Evolutionary conservation across 2,329 filamentous ascomycete genomes (phyloP), one percentile per base, ranked within the genome.

Genomic region (Fulvia fulva): DNA sequence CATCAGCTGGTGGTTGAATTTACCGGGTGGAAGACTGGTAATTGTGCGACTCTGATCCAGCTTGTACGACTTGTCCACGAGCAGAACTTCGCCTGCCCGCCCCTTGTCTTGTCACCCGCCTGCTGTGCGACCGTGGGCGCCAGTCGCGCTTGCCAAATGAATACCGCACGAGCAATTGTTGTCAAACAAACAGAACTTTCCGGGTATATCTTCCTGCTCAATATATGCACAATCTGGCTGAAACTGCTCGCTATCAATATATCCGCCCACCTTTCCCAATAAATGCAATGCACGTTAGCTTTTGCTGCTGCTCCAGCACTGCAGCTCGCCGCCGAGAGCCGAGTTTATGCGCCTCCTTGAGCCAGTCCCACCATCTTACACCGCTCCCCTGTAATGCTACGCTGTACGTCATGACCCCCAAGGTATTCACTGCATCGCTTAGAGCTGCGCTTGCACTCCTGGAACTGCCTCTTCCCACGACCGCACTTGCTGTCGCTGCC

Each of bases 391-490:
- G 22, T 16, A n/a, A 11, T n/a, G 11, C 43, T 23, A 30, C 37
- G 19, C 28, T 52, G 41, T 51, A 16, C 21, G 50, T 50, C 32
- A 51, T 51, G 50, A 51, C 51, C n/a, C n/a, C n/a, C 46, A 25
- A 43, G 26, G 26, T 32, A 50, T 32, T 26, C 47, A 50, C 47
- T 16, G 26, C 26, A 28, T 26, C 26, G 47, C 47, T 56, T 34
- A 57, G 12, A 55, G 51, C 46, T 57, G 58, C 47, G 46, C 51
- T 44, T 57, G 58, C 44, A 49, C 55, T 53, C 59, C 57, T 23
- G 51, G 57, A 9, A 57, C 59, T 2, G 59, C 62, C 44, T 63
- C 58, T 26, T 57, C 55, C 62, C 62, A 65, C 19, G 60, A 60
- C 54, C 61, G 53, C 53, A 66, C 64, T 21, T 51, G 52, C 51